phyloP scores from a whole-genome alignment of 768 basidiomycete species.

The Lentinula lateritia region DNA sequence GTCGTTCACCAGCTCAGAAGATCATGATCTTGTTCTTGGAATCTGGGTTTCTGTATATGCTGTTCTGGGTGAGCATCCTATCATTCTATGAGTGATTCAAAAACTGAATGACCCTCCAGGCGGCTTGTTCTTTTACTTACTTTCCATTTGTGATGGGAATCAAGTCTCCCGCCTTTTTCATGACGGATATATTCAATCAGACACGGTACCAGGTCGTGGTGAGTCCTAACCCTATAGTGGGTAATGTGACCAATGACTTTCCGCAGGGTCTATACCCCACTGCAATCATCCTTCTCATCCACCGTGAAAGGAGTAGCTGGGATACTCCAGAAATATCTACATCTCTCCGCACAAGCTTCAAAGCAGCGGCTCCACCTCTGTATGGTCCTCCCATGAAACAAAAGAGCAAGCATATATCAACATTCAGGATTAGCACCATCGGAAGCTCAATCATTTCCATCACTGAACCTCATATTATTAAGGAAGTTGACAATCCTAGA shows the following conservation, averaged over 20 bases:
- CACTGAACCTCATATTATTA: not conserved
- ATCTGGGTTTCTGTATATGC: not conserved
- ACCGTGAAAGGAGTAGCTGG: not conserved
- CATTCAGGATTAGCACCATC: not conserved
- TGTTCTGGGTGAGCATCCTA: not conserved
- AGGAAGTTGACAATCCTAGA: not conserved
- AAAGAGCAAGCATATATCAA: not conserved
- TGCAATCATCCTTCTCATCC: not conserved
- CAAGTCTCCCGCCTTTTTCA: not conserved
- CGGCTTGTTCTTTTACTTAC: not conserved
- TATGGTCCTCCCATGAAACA: not conserved
- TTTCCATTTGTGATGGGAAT: not conserved
- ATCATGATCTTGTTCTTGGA: not conserved
- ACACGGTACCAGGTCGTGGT: not conserved
- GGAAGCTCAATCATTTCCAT: not conserved
- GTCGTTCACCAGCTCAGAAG: not conserved
- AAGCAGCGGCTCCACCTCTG: not conserved
- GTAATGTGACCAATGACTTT: not conserved
- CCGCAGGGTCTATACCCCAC: not conserved
- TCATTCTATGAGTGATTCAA: not conserved
- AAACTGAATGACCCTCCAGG: not conserved
- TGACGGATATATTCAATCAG: not conserved
- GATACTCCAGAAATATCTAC: not conserved
- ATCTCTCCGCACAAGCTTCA: not conserved
- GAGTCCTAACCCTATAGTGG: not conserved